Evolutionary conservation across 116 monocot species (phyloP).

Genomic region (Trichopus zeylanicus): DNA sequence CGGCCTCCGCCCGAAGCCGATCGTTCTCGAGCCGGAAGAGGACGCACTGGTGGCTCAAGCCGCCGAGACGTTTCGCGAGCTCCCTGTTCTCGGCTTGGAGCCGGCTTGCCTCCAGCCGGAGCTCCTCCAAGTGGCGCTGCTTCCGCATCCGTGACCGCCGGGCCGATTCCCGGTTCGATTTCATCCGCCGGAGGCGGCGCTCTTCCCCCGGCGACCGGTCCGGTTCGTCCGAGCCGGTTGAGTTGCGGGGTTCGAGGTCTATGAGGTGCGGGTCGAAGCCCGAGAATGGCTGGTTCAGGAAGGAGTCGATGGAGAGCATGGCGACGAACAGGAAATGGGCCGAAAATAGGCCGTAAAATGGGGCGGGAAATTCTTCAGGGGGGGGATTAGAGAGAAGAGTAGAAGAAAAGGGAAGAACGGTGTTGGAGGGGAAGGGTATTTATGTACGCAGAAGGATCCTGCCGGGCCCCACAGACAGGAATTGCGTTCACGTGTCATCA

Average conservation of each 20-base stretch:
- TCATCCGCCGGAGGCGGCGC: constrained; percentile 30
- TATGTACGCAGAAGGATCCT: constrained; percentile 1
- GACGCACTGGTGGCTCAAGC: background rate
- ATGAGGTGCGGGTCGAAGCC: constrained; percentile 9
- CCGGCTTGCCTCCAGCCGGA: constrained; percentile 9
- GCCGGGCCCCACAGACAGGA: background rate
- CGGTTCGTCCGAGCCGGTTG: background rate
- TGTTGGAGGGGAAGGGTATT: constrained; percentile 13
- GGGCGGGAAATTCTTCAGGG: background rate
- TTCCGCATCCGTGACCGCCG: constrained; percentile 48
- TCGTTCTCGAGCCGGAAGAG: constrained; percentile 20
- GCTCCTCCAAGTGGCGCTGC: constrained; percentile 28
- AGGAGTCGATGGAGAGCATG: background rate
- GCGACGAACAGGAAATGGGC: background rate
- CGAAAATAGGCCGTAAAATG: background rate
- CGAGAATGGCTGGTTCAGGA: background rate
- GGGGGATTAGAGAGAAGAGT: background rate
- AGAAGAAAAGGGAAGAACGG: constrained; percentile 43
- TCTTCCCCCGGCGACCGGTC: constrained; percentile 14
- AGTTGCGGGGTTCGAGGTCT: background rate
- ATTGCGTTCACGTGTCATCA: background rate
- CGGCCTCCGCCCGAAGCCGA: constrained; percentile 20
- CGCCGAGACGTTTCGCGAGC: constrained; percentile 13
- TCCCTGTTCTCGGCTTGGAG: constrained; percentile 22
- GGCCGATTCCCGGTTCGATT: constrained; percentile 57